Conservation (phyloP, 306 rosid species). For the Acmispon strigosus region DNA sequence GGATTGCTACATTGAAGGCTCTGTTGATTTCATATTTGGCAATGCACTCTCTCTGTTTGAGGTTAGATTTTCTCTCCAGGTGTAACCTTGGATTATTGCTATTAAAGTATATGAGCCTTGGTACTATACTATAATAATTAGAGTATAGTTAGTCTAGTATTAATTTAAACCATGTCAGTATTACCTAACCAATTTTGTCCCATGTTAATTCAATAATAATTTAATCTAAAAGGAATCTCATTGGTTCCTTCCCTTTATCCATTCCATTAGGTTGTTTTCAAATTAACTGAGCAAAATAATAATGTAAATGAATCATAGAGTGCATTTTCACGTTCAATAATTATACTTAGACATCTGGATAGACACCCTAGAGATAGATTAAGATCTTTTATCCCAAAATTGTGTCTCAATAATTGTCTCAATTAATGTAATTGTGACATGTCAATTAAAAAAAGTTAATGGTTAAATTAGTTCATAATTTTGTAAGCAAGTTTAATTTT, state of each 20-base stretch:
- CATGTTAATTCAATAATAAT: neutral
- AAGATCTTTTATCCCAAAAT: too few relatives aligned
- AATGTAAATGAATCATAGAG: neutral
- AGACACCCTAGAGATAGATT: too few relatives aligned
- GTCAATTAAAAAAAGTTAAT: too few relatives aligned
- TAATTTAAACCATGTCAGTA: neutral
- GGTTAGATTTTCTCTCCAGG: conserved; percentile 18
- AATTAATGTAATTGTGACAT: too few relatives aligned
- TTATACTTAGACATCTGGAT: too few relatives aligned
- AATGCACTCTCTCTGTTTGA: conserved; percentile 57
- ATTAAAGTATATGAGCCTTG: neutral
- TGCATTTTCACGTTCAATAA: too few relatives aligned
- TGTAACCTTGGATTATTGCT: neutral
- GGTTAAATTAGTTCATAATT: too few relatives aligned
- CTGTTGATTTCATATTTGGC: conserved; percentile 72
- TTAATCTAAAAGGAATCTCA: neutral
- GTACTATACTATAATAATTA: neutral
- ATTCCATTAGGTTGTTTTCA: neutral
- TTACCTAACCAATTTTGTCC: neutral
- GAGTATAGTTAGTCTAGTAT: neutral
- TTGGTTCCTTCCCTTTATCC: neutral
- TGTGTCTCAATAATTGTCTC: too few relatives aligned
- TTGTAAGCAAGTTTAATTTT: too few relatives aligned
- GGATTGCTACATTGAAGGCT: conserved; percentile 63
- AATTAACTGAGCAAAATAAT: neutral